Percentiles rank a stretch among this genome's conserved stretches.
Evolutionary conservation across 2,329 filamentous ascomycete species (phyloP).

Genomic region (Paecilomyces sp.): DNA sequence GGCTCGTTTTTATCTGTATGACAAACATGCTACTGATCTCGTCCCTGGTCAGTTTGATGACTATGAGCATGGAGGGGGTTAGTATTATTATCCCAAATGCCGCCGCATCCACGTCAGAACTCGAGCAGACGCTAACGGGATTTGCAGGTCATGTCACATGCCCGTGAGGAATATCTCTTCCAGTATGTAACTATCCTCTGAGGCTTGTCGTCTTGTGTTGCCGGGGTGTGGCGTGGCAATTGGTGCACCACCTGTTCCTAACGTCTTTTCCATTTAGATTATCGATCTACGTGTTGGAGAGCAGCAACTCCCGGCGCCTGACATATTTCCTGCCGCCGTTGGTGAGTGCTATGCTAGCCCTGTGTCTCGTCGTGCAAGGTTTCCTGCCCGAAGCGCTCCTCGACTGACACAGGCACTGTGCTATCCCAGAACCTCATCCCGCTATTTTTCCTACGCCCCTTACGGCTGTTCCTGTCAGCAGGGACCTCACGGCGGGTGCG

Average conservation of each 20-base stretch:
- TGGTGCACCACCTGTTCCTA: not conserved
- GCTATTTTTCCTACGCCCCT: constrained; percentile 48
- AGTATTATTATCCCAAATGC: constrained; percentile 5
- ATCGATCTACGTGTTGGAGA: constrained; percentile 39
- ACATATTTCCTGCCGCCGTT: constrained; percentile 43
- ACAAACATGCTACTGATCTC: constrained; percentile 56
- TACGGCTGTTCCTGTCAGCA: constrained; percentile 50
- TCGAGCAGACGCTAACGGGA: not conserved
- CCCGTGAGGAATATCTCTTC: constrained; percentile 55
- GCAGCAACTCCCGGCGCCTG: constrained; percentile 38
- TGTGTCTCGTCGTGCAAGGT: not conserved
- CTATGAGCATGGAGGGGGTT: constrained; percentile 51
- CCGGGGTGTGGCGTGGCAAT: not conserved
- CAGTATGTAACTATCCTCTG: constrained; percentile 34
- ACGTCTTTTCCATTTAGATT: constrained; percentile 17
- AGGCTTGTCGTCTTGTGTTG: not conserved
- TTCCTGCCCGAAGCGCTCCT: not conserved
- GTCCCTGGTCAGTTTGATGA: constrained; percentile 51
- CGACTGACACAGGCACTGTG: not conserved
- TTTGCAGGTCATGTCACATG: constrained; percentile 52
- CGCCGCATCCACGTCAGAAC: not conserved
- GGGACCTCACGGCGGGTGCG: constrained; percentile 48
- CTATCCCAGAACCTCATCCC: constrained; percentile 50
- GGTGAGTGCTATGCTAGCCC: constrained; percentile 20
- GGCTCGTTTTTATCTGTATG: constrained; percentile 53